Percentiles rank a stretch among this genome's conserved stretches.
These are phyloP conservation scores for Curvularia spicifera DNA, from an alignment of 2,329 filamentous ascomycete species.

Conservation along the genomic window DNA sequence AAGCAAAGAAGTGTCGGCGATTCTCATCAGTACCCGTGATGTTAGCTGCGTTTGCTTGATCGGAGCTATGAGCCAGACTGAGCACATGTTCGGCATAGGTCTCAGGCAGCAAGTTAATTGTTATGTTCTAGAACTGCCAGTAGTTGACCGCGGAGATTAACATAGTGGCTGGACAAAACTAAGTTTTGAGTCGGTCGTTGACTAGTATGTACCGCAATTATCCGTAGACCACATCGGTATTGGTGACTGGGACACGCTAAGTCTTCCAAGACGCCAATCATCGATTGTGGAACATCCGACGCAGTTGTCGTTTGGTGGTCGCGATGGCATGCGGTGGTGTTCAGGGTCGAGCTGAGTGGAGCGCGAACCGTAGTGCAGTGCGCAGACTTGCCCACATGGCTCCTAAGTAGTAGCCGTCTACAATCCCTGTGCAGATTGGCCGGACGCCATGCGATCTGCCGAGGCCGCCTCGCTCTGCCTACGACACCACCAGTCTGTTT, in stretches of 20 bases:
- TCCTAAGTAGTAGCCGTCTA: neutral
- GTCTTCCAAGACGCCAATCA: neutral
- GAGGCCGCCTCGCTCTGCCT: neutral
- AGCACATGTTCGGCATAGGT: neutral
- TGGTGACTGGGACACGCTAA: neutral
- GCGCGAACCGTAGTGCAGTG: neutral
- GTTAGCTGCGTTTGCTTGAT: neutral
- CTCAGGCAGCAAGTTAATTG: neutral
- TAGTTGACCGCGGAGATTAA: neutral
- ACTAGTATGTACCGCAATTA: neutral
- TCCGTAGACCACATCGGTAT: neutral
- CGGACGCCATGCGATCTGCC: neutral
- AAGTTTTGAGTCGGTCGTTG: neutral
- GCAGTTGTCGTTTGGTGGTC: neutral
- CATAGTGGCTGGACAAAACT: neutral
- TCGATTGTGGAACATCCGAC: neutral
- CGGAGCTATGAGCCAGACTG: neutral
- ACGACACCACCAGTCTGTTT: constrained; percentile 6
- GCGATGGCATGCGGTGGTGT: neutral
- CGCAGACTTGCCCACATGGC: neutral
- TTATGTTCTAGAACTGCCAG: neutral
- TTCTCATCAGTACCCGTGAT: neutral
- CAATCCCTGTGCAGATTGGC: constrained; percentile 3
- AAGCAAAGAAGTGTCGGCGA: neutral
- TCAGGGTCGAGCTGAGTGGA: neutral